Base-by-base conservation (phyloP, 1,284 basidiomycete species). In the Ustilago bromivora region DNA sequence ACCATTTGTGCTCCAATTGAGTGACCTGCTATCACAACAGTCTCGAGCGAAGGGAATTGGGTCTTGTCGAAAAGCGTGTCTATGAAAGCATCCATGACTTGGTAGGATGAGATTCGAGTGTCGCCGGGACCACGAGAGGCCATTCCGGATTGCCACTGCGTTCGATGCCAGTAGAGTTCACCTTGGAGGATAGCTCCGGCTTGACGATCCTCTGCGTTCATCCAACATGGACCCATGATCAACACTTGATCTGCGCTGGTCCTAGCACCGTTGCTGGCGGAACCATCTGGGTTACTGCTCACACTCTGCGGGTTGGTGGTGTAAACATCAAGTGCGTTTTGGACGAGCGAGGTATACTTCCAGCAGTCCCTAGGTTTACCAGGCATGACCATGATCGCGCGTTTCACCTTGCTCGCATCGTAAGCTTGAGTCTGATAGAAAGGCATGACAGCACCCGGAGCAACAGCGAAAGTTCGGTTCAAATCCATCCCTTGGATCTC, bases 281-380 rank as follows among this genome's bases (percentile, higher is more conserved):
- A 47, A 4, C 70, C 70, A 28, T 66, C 57, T 6, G 70, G 17
- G 3, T 31, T 60, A 57, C 61, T 63, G 34, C 57, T 54, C 1
- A 56, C 40, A 41, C 57, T 63, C 61, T 67, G 65, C 9, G 70
- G 64, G 52, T 74, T 74, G 64, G 64, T 61, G 4, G 57, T 38
- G 32, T 73, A 57, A 3, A 82, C 78, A 23, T 62, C 36, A 17
- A 76, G 61, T 28, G 81, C 79, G 47, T 84, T 82, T 47, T 81
- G 71, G 10, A 84, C 55, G 11, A 81, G 64, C 52, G 74, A 78
- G 40, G 79, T 80, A 59, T 81, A 82, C 58, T 80, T 80, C 84
- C 84, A 86, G 31, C 71, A 78, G 57, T 86, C 82, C 15, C 83
- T 53, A 23, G 82, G 76, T 66, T 82, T 84, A 23, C 84, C 84